These are phyloP conservation scores for Hypoxylon sp. DNA, from an alignment of 2,329 filamentous ascomycete species.

Conservation along the genomic window DNA sequence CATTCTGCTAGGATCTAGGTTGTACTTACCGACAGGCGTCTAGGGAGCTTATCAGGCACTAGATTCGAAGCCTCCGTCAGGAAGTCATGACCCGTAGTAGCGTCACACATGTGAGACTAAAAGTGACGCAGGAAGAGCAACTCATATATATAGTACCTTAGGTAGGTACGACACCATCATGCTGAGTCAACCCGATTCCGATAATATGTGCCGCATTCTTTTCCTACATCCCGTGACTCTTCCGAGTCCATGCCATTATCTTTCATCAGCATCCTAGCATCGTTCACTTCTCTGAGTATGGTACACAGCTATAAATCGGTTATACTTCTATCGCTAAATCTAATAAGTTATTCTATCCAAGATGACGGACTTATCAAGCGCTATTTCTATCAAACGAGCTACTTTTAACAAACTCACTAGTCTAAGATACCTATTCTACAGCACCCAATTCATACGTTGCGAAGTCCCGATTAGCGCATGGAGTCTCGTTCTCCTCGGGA, in stretches of 20 bases:
- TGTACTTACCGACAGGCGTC: too few relatives aligned
- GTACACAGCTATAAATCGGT: background rate
- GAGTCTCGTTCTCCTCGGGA: conserved; percentile 28
- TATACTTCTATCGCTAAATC: background rate
- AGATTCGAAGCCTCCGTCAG: background rate
- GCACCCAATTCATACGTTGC: conserved; percentile 23
- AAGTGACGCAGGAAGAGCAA: background rate
- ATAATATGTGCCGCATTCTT: background rate
- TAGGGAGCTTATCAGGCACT: background rate
- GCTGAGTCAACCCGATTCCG: background rate
- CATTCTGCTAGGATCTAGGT: too few relatives aligned
- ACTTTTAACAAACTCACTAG: conserved; percentile 13
- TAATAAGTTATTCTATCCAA: background rate
- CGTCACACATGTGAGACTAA: background rate
- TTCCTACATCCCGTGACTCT: background rate
- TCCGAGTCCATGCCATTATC: background rate
- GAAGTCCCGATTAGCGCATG: conserved; percentile 17
- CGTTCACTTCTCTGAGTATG: background rate
- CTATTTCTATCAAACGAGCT: background rate
- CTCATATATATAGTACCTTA: background rate
- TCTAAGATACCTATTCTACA: conserved; percentile 18
- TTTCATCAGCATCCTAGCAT: background rate
- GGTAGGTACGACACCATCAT: background rate
- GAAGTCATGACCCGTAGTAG: background rate
- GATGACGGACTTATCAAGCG: background rate